Conservation (phyloP, 306 rosid species). For the Delonix regia region DNA sequence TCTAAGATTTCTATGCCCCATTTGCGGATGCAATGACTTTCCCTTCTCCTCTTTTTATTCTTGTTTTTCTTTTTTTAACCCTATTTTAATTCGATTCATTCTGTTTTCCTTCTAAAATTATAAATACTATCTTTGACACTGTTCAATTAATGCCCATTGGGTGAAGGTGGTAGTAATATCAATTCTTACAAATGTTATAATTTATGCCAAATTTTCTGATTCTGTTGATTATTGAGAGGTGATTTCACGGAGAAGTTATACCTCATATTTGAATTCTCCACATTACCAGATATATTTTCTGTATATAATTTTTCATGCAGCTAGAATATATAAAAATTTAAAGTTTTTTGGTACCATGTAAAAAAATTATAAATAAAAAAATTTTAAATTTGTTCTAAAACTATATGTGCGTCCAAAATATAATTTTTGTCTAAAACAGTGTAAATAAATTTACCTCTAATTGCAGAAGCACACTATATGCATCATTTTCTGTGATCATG, state of each 20-base stretch:
- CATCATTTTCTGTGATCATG: not conserved
- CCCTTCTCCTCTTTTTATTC: too few species aligned
- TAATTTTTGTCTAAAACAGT: not conserved
- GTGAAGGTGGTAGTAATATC: not conserved
- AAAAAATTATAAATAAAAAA: not conserved
- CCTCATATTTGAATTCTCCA: not conserved
- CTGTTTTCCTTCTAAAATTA: not conserved
- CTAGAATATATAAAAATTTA: not conserved
- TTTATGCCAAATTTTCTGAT: too few species aligned
- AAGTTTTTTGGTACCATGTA: not conserved
- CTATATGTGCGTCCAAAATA: not conserved
- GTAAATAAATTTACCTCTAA: not conserved
- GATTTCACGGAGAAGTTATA: not conserved
- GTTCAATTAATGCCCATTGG: not conserved
- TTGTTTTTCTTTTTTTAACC: not conserved
- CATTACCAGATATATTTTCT: not conserved
- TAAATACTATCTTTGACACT: constrained; percentile 3
- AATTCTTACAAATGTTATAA: not conserved
- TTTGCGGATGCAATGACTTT: too few species aligned
- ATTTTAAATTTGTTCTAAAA: not conserved
- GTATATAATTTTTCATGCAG: too few species aligned
- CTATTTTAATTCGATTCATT: too few species aligned
- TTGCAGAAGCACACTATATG: not conserved
- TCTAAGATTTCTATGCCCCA: not conserved
- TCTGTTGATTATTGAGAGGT: not conserved